These are phyloP conservation scores for Saccharomyces paradoxus DNA, from an alignment of 805 yeast genomes.

Conservation along the genomic window DNA sequence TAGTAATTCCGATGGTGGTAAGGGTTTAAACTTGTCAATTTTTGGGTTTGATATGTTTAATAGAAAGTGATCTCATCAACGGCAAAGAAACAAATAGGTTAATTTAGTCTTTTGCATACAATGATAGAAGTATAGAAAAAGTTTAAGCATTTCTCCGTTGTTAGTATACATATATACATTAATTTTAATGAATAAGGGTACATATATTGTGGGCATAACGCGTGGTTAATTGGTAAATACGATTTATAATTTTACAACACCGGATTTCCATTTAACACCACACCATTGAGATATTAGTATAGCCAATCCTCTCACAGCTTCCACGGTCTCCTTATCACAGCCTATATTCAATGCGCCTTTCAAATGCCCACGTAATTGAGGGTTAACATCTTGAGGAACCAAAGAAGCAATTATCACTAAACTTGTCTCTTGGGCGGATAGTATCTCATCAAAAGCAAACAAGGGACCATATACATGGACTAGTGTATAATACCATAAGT, in stretches of 20 bases:
- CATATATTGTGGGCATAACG: not conserved
- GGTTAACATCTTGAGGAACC: constrained; percentile 89
- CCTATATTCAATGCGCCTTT: constrained; percentile 81
- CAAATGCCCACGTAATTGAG: constrained; percentile 85
- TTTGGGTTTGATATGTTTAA: constrained; percentile 21
- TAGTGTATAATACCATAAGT: constrained; percentile 65
- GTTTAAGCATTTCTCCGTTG: constrained; percentile 5
- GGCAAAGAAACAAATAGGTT: not conserved
- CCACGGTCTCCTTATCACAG: constrained; percentile 53
- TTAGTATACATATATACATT: not conserved
- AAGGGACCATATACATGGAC: constrained; percentile 72
- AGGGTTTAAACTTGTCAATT: constrained; percentile 13
- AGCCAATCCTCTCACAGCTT: constrained; percentile 52
- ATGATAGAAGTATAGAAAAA: constrained; percentile 6
- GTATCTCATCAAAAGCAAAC: constrained; percentile 56
- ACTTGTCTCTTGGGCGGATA: constrained; percentile 64
- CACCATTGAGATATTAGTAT: constrained; percentile 65
- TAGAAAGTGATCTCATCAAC: not conserved
- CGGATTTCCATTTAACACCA: constrained; percentile 52
- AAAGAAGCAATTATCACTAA: constrained; percentile 69
- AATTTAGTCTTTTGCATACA: constrained; percentile 6
- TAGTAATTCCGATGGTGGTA: constrained; percentile 1
- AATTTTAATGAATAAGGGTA: not conserved
- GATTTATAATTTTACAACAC: constrained; percentile 24
- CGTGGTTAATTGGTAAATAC: not conserved